A percentile compares a stretch with the other conserved stretches of the same genome.
phyloP scores from a whole-genome alignment of 2,329 filamentous ascomycete genomes.

The Colletotrichum eremochloae region DNA sequence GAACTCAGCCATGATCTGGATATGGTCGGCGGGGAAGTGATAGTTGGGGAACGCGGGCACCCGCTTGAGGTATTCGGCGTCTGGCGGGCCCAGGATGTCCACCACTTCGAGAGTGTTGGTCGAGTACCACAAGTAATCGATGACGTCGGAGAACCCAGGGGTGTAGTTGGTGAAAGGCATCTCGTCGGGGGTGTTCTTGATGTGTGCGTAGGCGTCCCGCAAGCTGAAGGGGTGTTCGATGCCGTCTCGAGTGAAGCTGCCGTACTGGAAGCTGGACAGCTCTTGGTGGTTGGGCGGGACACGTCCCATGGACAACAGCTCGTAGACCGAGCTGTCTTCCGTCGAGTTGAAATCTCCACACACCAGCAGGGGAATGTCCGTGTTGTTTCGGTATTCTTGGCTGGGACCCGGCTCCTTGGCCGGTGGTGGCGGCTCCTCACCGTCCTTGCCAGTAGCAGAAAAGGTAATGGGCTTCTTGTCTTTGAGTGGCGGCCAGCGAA shows the following conservation, averaged over 20 bases:
- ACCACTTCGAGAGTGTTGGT: slow-evolving; percentile 89
- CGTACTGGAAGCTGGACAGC: slow-evolving; percentile 85
- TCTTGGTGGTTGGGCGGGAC: slow-evolving; percentile 85
- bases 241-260: slow-evolving; percentile 91
- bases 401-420: slow-evolving; percentile 80
- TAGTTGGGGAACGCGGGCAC: slow-evolving; percentile 94
- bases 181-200: slow-evolving; percentile 86
- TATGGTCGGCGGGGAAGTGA: slow-evolving; percentile 93
- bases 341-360: slow-evolving; percentile 98
- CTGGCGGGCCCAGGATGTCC: slow-evolving; percentile 86
- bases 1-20: slow-evolving; percentile 91
- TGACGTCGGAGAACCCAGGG: slow-evolving; percentile 89
- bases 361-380: slow-evolving; percentile 89
- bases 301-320: slow-evolving; percentile 85
- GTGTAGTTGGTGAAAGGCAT: slow-evolving; percentile 97
- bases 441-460: slow-evolving; percentile 53
- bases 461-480: slow-evolving; percentile 78
- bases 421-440: slow-evolving; percentile 65
- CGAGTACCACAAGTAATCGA: slow-evolving; percentile 99
- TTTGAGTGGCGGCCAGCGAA: slow-evolving; percentile 81
- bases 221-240: slow-evolving; percentile 96
- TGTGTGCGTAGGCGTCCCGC: slow-evolving; percentile 87
- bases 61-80: slow-evolving; percentile 84
- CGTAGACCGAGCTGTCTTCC: slow-evolving; percentile 88
- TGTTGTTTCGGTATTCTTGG: slow-evolving; percentile 86